Evolutionary conservation across 345 rosid genomes (phyloP).

Genomic region (Rhodamnia rubescens): DNA sequence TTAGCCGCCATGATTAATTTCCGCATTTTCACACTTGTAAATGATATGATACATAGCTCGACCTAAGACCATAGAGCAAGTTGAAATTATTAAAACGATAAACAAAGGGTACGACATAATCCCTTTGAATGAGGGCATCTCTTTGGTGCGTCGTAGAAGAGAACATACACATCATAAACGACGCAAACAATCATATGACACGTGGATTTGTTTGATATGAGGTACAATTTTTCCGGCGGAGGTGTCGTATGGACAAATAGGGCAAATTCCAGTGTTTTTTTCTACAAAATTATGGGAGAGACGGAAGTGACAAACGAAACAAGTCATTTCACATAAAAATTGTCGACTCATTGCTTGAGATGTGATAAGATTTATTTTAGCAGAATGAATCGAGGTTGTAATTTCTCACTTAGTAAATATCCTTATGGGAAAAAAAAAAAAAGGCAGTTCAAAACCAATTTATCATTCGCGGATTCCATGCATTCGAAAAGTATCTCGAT

Average conservation of each 20-base stretch:
- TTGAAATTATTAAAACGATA: not conserved
- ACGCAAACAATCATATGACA: not conserved
- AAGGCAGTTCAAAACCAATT: no score
- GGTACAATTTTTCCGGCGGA: not conserved
- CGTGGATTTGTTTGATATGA: not conserved
- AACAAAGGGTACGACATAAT: not conserved
- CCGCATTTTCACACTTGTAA: not conserved
- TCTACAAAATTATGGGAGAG: not conserved
- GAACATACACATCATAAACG: not conserved
- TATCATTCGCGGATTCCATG: no score
- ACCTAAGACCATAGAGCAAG: not conserved
- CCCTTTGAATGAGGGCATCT: not conserved
- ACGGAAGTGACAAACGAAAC: no score
- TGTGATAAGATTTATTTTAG: no score
- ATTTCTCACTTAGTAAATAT: no score
- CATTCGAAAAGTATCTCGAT: no score
- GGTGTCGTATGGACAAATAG: not conserved
- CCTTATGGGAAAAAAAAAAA: no score
- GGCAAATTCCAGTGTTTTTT: not conserved
- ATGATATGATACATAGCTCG: not conserved
- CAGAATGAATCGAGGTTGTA: no score
- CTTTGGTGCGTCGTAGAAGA: not conserved
- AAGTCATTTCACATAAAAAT: no score
- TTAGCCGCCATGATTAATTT: not conserved
- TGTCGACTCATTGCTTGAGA: no score